Percentiles rank a stretch among this genome's conserved stretches.
Evolutionary conservation across 371 early-diverging fungal species (phyloP).

Genomic region (Capillidium heterosporum): DNA sequence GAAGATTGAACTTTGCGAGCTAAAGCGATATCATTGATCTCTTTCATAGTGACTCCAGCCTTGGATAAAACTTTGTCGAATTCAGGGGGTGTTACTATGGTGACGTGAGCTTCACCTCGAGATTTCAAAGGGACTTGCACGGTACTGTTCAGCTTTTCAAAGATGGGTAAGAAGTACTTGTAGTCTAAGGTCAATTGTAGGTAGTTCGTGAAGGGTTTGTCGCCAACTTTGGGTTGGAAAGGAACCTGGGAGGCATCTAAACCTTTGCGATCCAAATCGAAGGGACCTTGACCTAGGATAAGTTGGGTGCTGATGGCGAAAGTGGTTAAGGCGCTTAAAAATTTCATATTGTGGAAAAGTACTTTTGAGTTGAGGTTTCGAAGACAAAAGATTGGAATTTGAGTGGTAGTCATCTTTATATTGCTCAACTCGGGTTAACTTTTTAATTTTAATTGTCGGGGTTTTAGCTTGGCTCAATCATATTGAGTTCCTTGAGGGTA

Average conservation of each 20-base stretch:
- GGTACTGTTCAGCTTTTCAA: conserved; percentile 27
- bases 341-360: too few species aligned
- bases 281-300: too few species aligned
- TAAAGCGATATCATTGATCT: conserved; percentile 38
- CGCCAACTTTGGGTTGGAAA: conserved; percentile 5
- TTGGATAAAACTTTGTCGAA: conserved; percentile 27
- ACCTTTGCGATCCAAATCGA: not conserved
- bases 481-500: too few species aligned
- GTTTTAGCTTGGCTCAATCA: too few species aligned
- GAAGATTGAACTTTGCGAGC: conserved; percentile 29
- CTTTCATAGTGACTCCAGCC: conserved; percentile 44
- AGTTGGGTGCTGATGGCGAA: too few species aligned
- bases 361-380: too few species aligned
- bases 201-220: conserved; percentile 19
- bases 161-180: conserved; percentile 28
- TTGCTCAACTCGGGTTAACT: too few species aligned
- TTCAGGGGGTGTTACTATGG: conserved; percentile 58
- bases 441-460: too few species aligned
- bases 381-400: too few species aligned
- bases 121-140: conserved; percentile 20
- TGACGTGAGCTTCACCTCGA: conserved; percentile 56
- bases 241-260: conserved; percentile 3
- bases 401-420: too few species aligned
- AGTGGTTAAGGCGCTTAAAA: too few species aligned
- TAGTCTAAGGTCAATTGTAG: conserved; percentile 41